Percentiles rank a stretch among this genome's conserved stretches.
phyloP scores from a whole-genome alignment of 768 basidiomycete genomes.

The Leccinum ochraceum region DNA sequence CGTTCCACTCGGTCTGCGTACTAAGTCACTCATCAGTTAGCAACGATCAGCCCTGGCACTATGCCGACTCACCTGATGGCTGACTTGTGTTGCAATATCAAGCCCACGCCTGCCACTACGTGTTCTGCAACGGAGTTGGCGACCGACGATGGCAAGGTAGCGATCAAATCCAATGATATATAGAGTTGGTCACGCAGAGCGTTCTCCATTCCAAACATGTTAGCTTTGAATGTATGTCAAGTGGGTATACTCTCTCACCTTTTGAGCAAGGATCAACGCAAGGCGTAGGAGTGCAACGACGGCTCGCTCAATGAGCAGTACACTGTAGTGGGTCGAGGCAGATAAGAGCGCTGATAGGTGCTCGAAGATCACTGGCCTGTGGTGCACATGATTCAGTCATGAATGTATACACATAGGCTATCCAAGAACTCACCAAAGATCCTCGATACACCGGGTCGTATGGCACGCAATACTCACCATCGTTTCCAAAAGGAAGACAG shows the following conservation, averaged over 20 bases:
- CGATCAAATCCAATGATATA: constrained; percentile 87
- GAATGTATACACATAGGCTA: not conserved
- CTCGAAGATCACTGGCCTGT: constrained; percentile 93
- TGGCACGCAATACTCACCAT: constrained; percentile 90
- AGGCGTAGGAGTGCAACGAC: constrained; percentile 86
- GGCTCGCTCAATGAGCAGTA: constrained; percentile 90
- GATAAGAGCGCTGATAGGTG: constrained; percentile 83
- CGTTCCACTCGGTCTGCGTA: constrained; percentile 95
- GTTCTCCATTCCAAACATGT: constrained; percentile 46
- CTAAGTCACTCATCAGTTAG: constrained; percentile 36
- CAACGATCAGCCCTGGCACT: not conserved
- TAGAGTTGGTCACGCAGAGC: constrained; percentile 91
- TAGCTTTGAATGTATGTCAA: not conserved
- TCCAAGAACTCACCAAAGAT: constrained; percentile 70
- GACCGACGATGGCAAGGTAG: constrained; percentile 74
- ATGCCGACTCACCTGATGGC: constrained; percentile 53
- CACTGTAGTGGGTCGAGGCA: constrained; percentile 78
- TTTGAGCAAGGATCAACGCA: constrained; percentile 78
- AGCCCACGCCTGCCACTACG: constrained; percentile 77
- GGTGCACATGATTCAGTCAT: constrained; percentile 3
- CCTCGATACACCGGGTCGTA: constrained; percentile 75
- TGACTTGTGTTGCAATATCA: constrained; percentile 74
- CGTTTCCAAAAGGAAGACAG: constrained; percentile 90
- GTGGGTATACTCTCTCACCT: constrained; percentile 48
- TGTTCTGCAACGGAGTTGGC: constrained; percentile 89